These are phyloP conservation scores for Lipomyces mesembrius DNA, from an alignment of 805 yeast species.

Conservation along the genomic window DNA sequence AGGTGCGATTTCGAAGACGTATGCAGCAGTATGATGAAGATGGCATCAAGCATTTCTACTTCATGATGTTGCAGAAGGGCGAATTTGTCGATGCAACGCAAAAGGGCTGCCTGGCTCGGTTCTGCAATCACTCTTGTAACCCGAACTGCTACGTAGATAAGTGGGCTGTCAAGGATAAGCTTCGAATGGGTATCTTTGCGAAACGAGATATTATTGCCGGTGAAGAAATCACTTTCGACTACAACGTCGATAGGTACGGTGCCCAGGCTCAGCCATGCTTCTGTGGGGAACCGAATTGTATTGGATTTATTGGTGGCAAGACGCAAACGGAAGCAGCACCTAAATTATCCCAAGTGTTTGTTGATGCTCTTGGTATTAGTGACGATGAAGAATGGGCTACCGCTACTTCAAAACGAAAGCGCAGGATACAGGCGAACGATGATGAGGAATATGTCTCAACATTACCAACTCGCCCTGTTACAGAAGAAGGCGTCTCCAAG, in stretches of 20 bases:
- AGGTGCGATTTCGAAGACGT: slow-evolving; percentile 70
- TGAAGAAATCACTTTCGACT: slow-evolving; percentile 90
- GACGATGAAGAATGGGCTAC: slow-evolving; percentile 62
- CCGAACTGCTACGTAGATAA: slow-evolving; percentile 96
- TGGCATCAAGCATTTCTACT: slow-evolving; percentile 85
- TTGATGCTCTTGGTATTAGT: slow-evolving; percentile 82
- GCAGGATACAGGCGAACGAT: slow-evolving; percentile 54
- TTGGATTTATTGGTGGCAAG: slow-evolving; percentile 94
- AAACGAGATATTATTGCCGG: slow-evolving; percentile 71
- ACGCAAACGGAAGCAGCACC: slow-evolving; percentile 93
- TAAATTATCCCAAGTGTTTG: slow-evolving; percentile 76
- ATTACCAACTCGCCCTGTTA: slow-evolving; percentile 58
- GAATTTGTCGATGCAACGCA: slow-evolving; percentile 94
- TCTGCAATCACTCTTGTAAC: slow-evolving; percentile 91
- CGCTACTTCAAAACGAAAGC: slow-evolving; percentile 59
- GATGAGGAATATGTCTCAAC: slow-evolving; percentile 63
- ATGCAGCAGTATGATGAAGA: slow-evolving; percentile 74
- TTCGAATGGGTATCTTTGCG: slow-evolving; percentile 94
- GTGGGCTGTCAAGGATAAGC: slow-evolving; percentile 92
- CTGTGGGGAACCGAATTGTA: slow-evolving; percentile 91
- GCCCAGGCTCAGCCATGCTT: slow-evolving; percentile 92
- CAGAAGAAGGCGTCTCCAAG: slow-evolving; percentile 67
- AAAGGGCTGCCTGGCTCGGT: slow-evolving; percentile 86
- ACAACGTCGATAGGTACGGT: slow-evolving; percentile 95
- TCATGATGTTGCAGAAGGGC: slow-evolving; percentile 89